A percentile compares a stretch with the other conserved stretches of the same genome.
phyloP scores from a whole-genome alignment of 192 early-diverging fungal species.

The Backusella morwellensis region DNA sequence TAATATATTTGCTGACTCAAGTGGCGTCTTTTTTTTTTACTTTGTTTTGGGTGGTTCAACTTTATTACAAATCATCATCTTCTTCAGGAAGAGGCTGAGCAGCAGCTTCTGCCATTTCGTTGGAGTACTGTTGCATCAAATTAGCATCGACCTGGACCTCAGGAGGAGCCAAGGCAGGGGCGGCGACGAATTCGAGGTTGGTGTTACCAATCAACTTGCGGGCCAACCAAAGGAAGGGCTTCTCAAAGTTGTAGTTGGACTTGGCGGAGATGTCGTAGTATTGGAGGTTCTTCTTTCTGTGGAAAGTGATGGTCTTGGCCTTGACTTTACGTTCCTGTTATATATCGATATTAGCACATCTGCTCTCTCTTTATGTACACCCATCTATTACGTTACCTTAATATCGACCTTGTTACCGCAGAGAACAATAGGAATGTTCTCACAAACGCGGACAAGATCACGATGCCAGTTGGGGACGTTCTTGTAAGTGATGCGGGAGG shows the following conservation, averaged over 20 bases:
- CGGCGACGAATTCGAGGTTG: slow-evolving; percentile 95
- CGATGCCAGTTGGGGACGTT: slow-evolving; percentile 99
- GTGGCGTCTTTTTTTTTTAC: neutral
- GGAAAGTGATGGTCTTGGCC: slow-evolving; percentile 99
- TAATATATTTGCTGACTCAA: no score
- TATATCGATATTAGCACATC: no score
- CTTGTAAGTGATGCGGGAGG: slow-evolving; percentile 99
- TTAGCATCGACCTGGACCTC: slow-evolving; percentile 84
- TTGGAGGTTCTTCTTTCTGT: slow-evolving; percentile 99
- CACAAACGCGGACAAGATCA: slow-evolving; percentile 98
- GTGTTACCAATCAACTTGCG: slow-evolving; percentile 95
- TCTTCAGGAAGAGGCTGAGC: slow-evolving; percentile 83
- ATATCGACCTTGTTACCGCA: slow-evolving; percentile 99
- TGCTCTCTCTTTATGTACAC: no score
- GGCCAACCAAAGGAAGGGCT: slow-evolving; percentile 99
- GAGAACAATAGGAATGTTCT: slow-evolving; percentile 99
- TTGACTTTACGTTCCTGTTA: slow-evolving; percentile 95
- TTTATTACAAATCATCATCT: slow-evolving; percentile 48
- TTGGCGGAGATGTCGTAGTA: slow-evolving; percentile 99
- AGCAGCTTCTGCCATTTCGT: slow-evolving; percentile 78
- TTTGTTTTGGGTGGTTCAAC: neutral
- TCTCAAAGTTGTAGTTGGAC: slow-evolving; percentile 99
- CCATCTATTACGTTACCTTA: slow-evolving; percentile 57
- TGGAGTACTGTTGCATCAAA: slow-evolving; percentile 76
- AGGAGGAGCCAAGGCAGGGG: slow-evolving; percentile 94